Percentiles rank a stretch among this genome's conserved stretches.
Conservation (phyloP, 2,329 filamentous ascomycete species). For the Graphilbum ipis-grandicollis region DNA sequence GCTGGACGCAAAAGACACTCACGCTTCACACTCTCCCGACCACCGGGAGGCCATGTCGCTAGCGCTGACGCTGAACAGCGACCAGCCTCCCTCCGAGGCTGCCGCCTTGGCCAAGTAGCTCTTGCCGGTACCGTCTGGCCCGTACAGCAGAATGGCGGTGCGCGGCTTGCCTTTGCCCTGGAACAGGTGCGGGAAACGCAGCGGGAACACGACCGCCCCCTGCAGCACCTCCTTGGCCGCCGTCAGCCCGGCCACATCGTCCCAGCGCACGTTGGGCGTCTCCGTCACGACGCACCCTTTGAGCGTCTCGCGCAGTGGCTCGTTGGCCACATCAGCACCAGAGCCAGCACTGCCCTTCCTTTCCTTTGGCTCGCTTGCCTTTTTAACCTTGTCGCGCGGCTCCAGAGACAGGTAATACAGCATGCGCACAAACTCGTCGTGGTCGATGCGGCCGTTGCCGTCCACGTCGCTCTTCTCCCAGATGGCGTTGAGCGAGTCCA, state of each 20-base stretch:
- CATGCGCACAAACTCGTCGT: too few relatives aligned
- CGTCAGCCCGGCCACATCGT: constrained; percentile 8
- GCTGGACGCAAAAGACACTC: background rate
- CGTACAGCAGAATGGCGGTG: constrained; percentile 28
- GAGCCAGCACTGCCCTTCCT: too few relatives aligned
- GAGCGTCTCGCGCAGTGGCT: too few relatives aligned
- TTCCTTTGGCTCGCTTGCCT: too few relatives aligned
- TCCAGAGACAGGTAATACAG: too few relatives aligned
- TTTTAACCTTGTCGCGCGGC: too few relatives aligned
- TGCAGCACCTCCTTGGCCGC: constrained; percentile 10
- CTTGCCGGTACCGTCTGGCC: constrained; percentile 39
- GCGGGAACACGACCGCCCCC: constrained; percentile 9
- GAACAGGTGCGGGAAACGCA: constrained; percentile 10
- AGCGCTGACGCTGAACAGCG: constrained; percentile 19
- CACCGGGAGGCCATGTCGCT: constrained; percentile 5
- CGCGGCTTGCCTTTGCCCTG: constrained; percentile 5
- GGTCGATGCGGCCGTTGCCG: too few relatives aligned
- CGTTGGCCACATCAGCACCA: too few relatives aligned
- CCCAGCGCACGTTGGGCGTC: constrained; percentile 3
- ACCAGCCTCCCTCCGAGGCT: constrained; percentile 40
- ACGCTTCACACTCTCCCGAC: constrained; percentile 5
- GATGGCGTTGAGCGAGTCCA: too few relatives aligned
- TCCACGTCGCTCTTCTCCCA: too few relatives aligned
- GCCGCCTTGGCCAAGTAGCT: constrained; percentile 36
- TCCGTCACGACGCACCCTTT: too few relatives aligned